Evolutionary conservation across 73 alveolate species (phyloP).

Genomic region (Symbiodinium pilosum): DNA sequence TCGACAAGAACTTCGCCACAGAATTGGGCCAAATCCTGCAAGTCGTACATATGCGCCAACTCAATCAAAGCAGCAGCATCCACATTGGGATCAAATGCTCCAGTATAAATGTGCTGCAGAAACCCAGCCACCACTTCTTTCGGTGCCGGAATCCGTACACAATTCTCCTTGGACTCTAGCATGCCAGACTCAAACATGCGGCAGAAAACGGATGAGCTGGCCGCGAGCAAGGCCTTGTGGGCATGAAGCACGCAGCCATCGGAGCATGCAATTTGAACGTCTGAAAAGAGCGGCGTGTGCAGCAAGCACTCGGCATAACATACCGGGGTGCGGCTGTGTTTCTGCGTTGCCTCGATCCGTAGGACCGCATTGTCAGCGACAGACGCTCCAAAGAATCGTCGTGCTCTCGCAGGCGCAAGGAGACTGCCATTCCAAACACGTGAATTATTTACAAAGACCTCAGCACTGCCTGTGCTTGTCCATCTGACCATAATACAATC

Average conservation of each 20-base stretch:
- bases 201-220: conserved; percentile 28
- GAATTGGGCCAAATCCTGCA: conserved; percentile 62
- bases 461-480: conserved; percentile 58
- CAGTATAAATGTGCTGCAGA: conserved; percentile 38
- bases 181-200: conserved; percentile 69
- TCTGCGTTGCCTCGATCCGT: conserved; percentile 82
- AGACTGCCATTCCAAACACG: conserved; percentile 64
- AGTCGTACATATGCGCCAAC: conserved; percentile 53
- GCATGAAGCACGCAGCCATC: conserved; percentile 40
- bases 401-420: conserved; percentile 51
- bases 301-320: conserved; percentile 51
- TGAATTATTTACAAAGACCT: conserved; percentile 22
- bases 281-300: conserved; percentile 17
- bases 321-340: conserved; percentile 28
- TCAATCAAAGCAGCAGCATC: conserved; percentile 66
- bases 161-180: conserved; percentile 28
- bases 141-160: conserved; percentile 43
- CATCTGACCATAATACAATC: conserved; percentile 45
- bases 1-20: conserved; percentile 70
- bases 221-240: conserved; percentile 67
- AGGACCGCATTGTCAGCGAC: conserved; percentile 76
- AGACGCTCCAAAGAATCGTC: conserved; percentile 64
- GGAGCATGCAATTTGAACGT: neutral
- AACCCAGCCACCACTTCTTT: conserved; percentile 27
- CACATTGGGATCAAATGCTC: conserved; percentile 40